phyloP scores from a whole-genome alignment of 805 yeast species.

The Kazachstania martiniae region DNA sequence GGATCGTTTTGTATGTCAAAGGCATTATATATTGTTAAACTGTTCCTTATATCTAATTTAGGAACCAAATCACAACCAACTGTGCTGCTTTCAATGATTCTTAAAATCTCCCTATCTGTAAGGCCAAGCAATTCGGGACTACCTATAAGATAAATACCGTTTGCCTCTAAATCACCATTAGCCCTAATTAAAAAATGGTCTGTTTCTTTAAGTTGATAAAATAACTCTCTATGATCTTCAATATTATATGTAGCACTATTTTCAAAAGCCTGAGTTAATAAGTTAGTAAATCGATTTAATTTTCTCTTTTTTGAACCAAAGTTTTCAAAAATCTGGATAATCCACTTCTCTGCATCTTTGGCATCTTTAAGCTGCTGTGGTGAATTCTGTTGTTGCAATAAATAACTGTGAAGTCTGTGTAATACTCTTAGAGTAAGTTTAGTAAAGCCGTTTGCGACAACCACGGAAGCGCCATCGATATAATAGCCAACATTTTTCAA shows the following conservation, averaged over 20 bases:
- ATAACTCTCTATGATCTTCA: slow-evolving; percentile 38
- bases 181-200: slow-evolving; percentile 74
- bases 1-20: slow-evolving; percentile 14
- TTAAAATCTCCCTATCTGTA: slow-evolving; percentile 33
- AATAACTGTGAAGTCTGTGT: slow-evolving; percentile 56
- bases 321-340: slow-evolving; percentile 54
- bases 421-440: slow-evolving; percentile 56
- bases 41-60: slow-evolving; percentile 22
- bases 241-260: slow-evolving; percentile 57
- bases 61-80: slow-evolving; percentile 41
- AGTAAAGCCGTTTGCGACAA: slow-evolving; percentile 68
- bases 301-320: slow-evolving; percentile 73
- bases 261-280: slow-evolving; percentile 57
- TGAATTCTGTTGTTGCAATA: slow-evolving; percentile 59
- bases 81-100: slow-evolving; percentile 36
- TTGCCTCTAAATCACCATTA: slow-evolving; percentile 51
- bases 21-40: slow-evolving; percentile 21
- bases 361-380: slow-evolving; percentile 37
- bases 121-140: slow-evolving; percentile 37
- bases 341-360: slow-evolving; percentile 49
- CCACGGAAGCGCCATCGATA: slow-evolving; percentile 72
- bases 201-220: slow-evolving; percentile 48
- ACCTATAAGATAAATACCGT: slow-evolving; percentile 74
- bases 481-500: slow-evolving; percentile 67
- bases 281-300: slow-evolving; percentile 63